Conservation (phyloP, 306 rosid species). For the Canavalia ensiformis region DNA sequence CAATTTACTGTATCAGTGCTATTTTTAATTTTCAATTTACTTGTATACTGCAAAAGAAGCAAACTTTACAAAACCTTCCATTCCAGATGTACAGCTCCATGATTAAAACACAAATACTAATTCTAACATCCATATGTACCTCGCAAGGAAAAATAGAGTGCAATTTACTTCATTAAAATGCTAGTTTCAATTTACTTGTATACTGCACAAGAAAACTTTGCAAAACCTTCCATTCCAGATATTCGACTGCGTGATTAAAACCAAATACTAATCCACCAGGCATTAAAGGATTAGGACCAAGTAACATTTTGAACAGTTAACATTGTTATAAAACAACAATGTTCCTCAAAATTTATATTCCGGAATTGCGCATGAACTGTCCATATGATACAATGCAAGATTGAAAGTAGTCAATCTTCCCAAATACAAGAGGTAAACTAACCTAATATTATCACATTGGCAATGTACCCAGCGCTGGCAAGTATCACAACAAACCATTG, state of each 20-base stretch:
- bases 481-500: constrained; percentile 98
- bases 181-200: neutral
- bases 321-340: constrained; percentile 15
- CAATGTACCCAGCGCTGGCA: constrained; percentile 99
- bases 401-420: constrained; percentile 26
- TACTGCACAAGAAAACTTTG: neutral
- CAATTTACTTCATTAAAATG: constrained; percentile 9
- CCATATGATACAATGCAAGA: neutral
- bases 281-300: constrained; percentile 26
- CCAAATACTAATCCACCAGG: neutral
- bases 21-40: constrained; percentile 9
- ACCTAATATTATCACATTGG: constrained; percentile 97
- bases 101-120: neutral
- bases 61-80: constrained; percentile 12
- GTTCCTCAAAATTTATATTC: constrained; percentile 26
- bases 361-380: constrained; percentile 16
- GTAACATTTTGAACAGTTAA: neutral
- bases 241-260: constrained; percentile 11
- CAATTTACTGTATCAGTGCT: neutral
- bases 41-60: neutral
- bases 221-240: constrained; percentile 28
- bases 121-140: constrained; percentile 17
- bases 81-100: constrained; percentile 13
- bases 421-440: constrained; percentile 37
- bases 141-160: constrained; percentile 22